phyloP scores from a whole-genome alignment of 2,329 filamentous ascomycete species.

The Byssothecium circinans region DNA sequence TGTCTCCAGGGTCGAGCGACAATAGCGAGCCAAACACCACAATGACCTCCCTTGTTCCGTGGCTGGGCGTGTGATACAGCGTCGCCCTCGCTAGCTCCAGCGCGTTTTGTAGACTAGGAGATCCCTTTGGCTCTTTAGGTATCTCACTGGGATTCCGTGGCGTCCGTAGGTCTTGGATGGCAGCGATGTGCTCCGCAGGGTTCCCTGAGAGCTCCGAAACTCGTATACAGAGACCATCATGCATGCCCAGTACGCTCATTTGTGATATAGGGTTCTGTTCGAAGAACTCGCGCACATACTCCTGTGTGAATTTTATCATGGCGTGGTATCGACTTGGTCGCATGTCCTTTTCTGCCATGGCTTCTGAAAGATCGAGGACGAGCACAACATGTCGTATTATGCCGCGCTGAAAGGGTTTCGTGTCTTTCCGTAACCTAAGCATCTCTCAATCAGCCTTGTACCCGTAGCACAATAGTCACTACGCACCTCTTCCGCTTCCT shows the following conservation, averaged over 20 bases:
- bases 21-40: constrained; percentile 89
- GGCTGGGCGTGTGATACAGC: constrained; percentile 88
- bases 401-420: constrained; percentile 90
- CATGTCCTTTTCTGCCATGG: constrained; percentile 94
- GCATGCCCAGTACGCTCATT: constrained; percentile 88
- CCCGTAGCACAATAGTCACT: background rate
- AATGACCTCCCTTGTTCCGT: constrained; percentile 90
- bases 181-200: constrained; percentile 81
- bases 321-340: constrained; percentile 84
- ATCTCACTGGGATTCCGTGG: constrained; percentile 70
- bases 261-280: constrained; percentile 99
- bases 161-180: constrained; percentile 65
- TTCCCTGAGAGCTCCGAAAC: constrained; percentile 92
- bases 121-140: constrained; percentile 58
- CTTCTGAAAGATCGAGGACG: constrained; percentile 86
- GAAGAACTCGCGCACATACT: constrained; percentile 93
- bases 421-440: constrained; percentile 79
- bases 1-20: constrained; percentile 90
- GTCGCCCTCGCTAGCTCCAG: constrained; percentile 92
- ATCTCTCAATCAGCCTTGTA: constrained; percentile 13
- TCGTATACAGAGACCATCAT: constrained; percentile 82
- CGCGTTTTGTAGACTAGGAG: constrained; percentile 77
- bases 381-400: constrained; percentile 97
- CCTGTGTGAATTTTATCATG: constrained; percentile 76
- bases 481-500: constrained; percentile 73